These are phyloP conservation scores for Lathyrus sativus DNA, from an alignment of 306 rosid species.

Conservation along the genomic window DNA sequence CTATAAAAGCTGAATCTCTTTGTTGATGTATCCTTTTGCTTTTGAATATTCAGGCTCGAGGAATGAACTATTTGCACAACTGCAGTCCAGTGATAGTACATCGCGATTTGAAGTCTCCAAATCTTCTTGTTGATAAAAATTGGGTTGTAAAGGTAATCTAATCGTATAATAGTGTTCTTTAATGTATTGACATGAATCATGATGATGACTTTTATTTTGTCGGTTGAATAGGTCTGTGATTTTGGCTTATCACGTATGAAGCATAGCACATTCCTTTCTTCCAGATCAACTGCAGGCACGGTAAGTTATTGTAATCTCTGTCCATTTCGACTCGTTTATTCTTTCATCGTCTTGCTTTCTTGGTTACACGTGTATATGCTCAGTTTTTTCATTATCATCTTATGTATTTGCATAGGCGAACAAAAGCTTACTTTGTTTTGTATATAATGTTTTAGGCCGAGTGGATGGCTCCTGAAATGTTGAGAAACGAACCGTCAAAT, in stretches of 20 bases:
- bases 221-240: constrained; percentile 75
- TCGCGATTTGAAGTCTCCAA: constrained; percentile 95
- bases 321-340: constrained; percentile 12
- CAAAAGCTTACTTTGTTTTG: background rate
- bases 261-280: constrained; percentile 89
- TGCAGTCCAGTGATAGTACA: constrained; percentile 82
- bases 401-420: background rate
- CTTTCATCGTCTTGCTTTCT: constrained; percentile 25
- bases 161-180: constrained; percentile 28
- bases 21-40: too few species aligned
- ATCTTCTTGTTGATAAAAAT: constrained; percentile 88
- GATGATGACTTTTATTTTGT: constrained; percentile 8
- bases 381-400: background rate
- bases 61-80: constrained; percentile 94
- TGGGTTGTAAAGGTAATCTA: constrained; percentile 81
- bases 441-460: constrained; percentile 72
- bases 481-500: constrained; percentile 92
- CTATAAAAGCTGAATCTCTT: background rate
- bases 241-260: constrained; percentile 91
- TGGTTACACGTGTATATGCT: background rate
- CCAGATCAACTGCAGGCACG: constrained; percentile 95
- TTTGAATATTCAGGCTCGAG: constrained; percentile 69
- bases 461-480: constrained; percentile 99
- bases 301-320: constrained; percentile 47
- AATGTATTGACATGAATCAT: constrained; percentile 28